phyloP scores from a whole-genome alignment of 106 monocot genomes.

The Xerophyta viscosa region DNA sequence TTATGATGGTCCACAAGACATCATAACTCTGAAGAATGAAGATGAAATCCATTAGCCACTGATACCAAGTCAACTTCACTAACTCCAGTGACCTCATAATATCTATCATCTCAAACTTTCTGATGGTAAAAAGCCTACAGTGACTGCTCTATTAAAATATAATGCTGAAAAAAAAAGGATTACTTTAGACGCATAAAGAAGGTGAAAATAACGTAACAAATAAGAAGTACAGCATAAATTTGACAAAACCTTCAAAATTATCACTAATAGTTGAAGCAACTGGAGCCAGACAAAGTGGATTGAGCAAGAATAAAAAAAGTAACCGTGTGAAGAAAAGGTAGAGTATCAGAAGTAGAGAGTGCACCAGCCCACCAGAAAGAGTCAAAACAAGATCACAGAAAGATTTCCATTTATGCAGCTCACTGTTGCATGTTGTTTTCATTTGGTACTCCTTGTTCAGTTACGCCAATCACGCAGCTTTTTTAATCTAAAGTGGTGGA shows the following conservation, averaged over 20 bases:
- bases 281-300: slow-evolving; percentile 3
- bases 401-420: not conserved
- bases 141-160: not conserved
- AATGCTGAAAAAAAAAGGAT: no score
- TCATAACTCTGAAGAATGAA: slow-evolving; percentile 4
- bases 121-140: not conserved
- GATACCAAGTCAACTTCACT: slow-evolving; percentile 16
- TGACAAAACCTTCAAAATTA: not conserved
- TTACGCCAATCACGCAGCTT: not conserved
- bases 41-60: slow-evolving; percentile 11
- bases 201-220: not conserved
- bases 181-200: not conserved
- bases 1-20: slow-evolving; percentile 4
- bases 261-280: not conserved
- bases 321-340: not conserved
- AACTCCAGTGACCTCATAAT: not conserved
- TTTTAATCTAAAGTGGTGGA: not conserved
- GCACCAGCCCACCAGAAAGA: not conserved
- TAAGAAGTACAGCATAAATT: not conserved
- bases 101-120: no score
- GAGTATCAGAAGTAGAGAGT: not conserved
- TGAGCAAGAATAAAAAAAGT: not conserved
- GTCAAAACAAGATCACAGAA: slow-evolving; percentile 2
- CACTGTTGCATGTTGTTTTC: not conserved
- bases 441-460: not conserved